These are phyloP conservation scores for Quillaja saponaria DNA, from an alignment of 306 rosid species.

Conservation along the genomic window DNA sequence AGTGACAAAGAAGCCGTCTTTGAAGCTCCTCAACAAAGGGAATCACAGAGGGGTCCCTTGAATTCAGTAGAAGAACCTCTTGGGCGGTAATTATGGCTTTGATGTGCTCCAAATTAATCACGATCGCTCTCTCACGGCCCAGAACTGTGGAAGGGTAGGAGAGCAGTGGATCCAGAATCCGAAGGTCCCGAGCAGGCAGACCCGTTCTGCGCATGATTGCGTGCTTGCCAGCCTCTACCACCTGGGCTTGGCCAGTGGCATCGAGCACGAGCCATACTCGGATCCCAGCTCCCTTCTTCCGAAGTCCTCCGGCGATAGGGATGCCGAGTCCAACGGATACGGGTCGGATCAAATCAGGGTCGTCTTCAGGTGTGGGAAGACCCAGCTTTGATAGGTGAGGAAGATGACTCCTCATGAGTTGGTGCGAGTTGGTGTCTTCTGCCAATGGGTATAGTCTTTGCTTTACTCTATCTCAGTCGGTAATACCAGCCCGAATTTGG, in stretches of 20 bases:
- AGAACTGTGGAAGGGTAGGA: slow-evolving; percentile 65
- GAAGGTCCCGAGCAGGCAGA: slow-evolving; percentile 86
- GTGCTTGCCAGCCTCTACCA: slow-evolving; percentile 87
- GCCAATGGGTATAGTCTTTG: neutral
- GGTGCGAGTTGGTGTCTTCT: neutral
- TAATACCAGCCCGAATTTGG: too few relatives aligned
- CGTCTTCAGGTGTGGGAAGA: slow-evolving; percentile 30
- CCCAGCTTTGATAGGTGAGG: slow-evolving; percentile 31
- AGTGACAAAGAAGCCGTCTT: slow-evolving; percentile 60
- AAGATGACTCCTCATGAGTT: slow-evolving; percentile 28
- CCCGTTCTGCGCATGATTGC: slow-evolving; percentile 93
- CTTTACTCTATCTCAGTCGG: too few relatives aligned
- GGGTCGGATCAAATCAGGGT: slow-evolving; percentile 38
- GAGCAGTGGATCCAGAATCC: slow-evolving; percentile 79
- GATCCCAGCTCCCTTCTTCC: slow-evolving; percentile 78
- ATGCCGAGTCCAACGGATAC: slow-evolving; percentile 16
- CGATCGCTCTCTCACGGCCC: slow-evolving; percentile 89
- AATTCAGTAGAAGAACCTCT: slow-evolving; percentile 80
- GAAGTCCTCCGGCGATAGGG: slow-evolving; percentile 32
- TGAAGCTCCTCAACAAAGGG: slow-evolving; percentile 84
- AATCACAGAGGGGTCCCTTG: slow-evolving; percentile 83
- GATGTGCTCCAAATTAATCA: slow-evolving; percentile 87
- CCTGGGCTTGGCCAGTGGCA: slow-evolving; percentile 57
- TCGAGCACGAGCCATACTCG: slow-evolving; percentile 79
- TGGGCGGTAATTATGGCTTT: slow-evolving; percentile 92